phyloP scores from a whole-genome alignment of 768 basidiomycete genomes.

The Piloderma croceum region DNA sequence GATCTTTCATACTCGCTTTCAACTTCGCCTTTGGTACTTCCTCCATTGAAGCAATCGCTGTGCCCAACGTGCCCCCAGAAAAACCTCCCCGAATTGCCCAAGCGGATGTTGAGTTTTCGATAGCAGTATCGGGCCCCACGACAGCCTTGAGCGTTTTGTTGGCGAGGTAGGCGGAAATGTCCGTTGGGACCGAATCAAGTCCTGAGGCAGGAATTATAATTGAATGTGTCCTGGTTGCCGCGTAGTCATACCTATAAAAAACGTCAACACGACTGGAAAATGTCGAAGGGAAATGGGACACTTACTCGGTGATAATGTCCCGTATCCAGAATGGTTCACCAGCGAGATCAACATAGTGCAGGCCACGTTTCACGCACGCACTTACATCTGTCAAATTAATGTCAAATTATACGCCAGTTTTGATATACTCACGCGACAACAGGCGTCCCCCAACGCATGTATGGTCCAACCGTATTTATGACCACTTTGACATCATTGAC shows the following conservation, averaged over 20 bases:
- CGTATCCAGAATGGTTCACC: slow-evolving; percentile 67
- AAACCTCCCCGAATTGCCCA: slow-evolving; percentile 42
- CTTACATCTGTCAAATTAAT: slow-evolving; percentile 24
- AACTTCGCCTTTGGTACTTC: slow-evolving; percentile 32
- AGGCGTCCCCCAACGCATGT: slow-evolving; percentile 62
- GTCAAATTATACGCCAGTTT: not conserved
- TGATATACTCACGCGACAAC: slow-evolving; percentile 52
- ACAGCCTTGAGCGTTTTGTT: slow-evolving; percentile 59
- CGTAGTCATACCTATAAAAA: slow-evolving; percentile 55
- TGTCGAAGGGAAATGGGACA: slow-evolving; percentile 7
- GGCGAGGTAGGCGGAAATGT: slow-evolving; percentile 62
- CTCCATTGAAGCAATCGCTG: slow-evolving; percentile 31
- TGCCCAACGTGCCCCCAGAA: slow-evolving; percentile 59
- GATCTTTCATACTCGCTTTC: slow-evolving; percentile 29
- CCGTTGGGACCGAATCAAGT: slow-evolving; percentile 74
- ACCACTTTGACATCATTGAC: slow-evolving; percentile 61
- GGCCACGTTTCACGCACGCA: slow-evolving; percentile 69
- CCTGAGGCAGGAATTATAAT: slow-evolving; percentile 79
- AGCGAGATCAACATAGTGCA: slow-evolving; percentile 83
- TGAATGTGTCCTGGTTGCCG: slow-evolving; percentile 62
- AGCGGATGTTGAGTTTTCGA: slow-evolving; percentile 56
- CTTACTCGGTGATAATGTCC: slow-evolving; percentile 55
- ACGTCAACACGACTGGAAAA: slow-evolving; percentile 11
- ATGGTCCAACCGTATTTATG: slow-evolving; percentile 76
- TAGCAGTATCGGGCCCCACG: slow-evolving; percentile 28